phyloP scores from a whole-genome alignment of 352 stramenopile species.

The Phytophthora citrophthora region DNA sequence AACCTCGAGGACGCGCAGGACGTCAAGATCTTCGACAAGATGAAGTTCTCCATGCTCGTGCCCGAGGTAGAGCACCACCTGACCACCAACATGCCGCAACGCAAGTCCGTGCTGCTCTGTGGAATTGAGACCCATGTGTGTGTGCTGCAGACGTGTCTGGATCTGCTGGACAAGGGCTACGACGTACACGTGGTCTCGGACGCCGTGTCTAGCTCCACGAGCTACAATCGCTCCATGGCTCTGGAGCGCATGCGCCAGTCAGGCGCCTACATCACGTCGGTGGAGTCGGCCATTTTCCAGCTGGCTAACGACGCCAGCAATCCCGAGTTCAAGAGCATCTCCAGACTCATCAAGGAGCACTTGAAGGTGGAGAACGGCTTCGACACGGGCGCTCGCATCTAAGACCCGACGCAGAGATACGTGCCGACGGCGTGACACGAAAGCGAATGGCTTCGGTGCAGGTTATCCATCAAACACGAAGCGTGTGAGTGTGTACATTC shows the following conservation, averaged over 20 bases:
- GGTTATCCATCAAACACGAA: slow-evolving; percentile 17
- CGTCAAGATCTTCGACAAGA: slow-evolving; percentile 95
- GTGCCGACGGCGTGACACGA: neutral
- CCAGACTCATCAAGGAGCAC: slow-evolving; percentile 95
- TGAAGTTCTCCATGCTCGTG: slow-evolving; percentile 98
- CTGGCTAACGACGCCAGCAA: slow-evolving; percentile 92
- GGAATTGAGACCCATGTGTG: slow-evolving; percentile 97
- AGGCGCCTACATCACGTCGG: slow-evolving; percentile 96
- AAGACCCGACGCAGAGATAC: slow-evolving; percentile 4
- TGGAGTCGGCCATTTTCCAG: slow-evolving; percentile 96
- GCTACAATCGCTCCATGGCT: slow-evolving; percentile 92
- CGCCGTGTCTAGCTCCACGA: slow-evolving; percentile 91
- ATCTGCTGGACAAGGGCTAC: slow-evolving; percentile 95
- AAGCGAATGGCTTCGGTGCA: neutral
- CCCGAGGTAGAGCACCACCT: slow-evolving; percentile 90
- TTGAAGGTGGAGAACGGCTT: slow-evolving; percentile 68
- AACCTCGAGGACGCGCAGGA: slow-evolving; percentile 50
- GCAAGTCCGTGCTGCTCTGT: slow-evolving; percentile 93
- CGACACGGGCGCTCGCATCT: slow-evolving; percentile 27
- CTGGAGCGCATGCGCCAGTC: slow-evolving; percentile 93
- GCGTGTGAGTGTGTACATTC: slow-evolving; percentile 8
- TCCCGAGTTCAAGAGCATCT: slow-evolving; percentile 94
- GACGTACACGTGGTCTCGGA: slow-evolving; percentile 98
- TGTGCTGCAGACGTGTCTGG: slow-evolving; percentile 96
- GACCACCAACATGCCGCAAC: slow-evolving; percentile 41